Base-by-base conservation (phyloP, 2,329 filamentous ascomycete species). In the Colletotrichum acutatum region DNA sequence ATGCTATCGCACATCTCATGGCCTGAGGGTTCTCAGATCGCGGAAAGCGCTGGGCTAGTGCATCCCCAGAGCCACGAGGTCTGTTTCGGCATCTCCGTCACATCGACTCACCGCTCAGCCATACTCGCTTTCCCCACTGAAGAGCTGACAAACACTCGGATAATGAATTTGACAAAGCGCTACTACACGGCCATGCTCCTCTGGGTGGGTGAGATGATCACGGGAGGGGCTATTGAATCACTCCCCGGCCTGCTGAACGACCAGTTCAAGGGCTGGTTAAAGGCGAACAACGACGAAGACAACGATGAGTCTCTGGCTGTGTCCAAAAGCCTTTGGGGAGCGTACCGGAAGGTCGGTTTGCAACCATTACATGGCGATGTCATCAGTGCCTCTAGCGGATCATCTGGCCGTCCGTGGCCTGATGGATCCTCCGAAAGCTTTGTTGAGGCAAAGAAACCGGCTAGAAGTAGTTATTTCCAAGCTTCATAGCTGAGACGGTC, bases 171-270 rank as follows among this genome's bases (percentile, higher is more conserved):
- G 22, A 28, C 59, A 12, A 62, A 62, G 42, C 59, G 59, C 14
- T 62, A 62, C 37, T 62, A 62, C 6, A 49, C 59, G 42, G 59
- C 59, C 19, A 62, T 62, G 59, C 59, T 62, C 26, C 42, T 3
- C 6, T 62, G 59, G 59, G 59, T 62, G 19, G 12, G 6, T 7
- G 26, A 30, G 12, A 62, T 62, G 26, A 42, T 19, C 26, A 14
- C 46, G 11, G 30, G 24, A 19, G 37, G 19, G 14, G 28, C 4
- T 19, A 6, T 62, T 2, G 5, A 26, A 1, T 52, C 59, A 9
- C 42, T 62, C 42, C 26, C 59, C 4, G 26, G 30, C 14, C 22
- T 52, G 24, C 26, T 62, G 3, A 28, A 30, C 7, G 59, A 3
- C 42, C 59, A 62, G 9, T 52, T 62, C 24, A 19, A 42, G 24